A percentile compares a stretch with the other conserved stretches of the same genome.
Evolutionary conservation across 441 rosid species (phyloP).

Genomic region (Pelargonium fulgidum): DNA sequence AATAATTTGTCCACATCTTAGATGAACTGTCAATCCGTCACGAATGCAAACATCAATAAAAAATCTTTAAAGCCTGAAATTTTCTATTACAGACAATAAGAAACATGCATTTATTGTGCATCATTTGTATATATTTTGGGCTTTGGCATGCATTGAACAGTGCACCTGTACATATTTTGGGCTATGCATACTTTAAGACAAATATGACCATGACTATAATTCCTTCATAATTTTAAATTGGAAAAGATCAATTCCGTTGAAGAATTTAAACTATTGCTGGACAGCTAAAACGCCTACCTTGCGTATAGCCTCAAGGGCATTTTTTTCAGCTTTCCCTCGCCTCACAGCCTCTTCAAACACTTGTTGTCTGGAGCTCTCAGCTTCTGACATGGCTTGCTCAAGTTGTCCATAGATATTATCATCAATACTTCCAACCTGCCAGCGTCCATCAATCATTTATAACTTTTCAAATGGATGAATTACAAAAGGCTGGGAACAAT

Average conservation of each 20-base stretch:
- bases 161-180: neutral
- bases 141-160: neutral
- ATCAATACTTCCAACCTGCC: constrained; percentile 53
- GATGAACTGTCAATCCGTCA: too few species aligned
- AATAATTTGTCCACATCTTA: too few species aligned
- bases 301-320: constrained; percentile 54
- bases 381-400: constrained; percentile 48
- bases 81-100: too few species aligned
- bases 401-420: constrained; percentile 44
- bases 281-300: constrained; percentile 38
- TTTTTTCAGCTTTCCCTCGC: constrained; percentile 64
- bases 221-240: constrained; percentile 6
- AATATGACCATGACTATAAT: neutral
- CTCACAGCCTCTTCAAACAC: constrained; percentile 54
- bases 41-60: too few species aligned
- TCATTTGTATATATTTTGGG: neutral
- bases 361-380: constrained; percentile 49
- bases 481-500: constrained; percentile 5
- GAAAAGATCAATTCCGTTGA: neutral
- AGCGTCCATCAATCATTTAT: constrained; percentile 28
- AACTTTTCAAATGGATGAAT: constrained; percentile 3
- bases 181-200: neutral
- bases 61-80: too few species aligned
- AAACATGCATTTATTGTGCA: neutral
- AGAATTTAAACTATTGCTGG: neutral